Percentiles rank a stretch among this genome's conserved stretches.
These are phyloP conservation scores for Emergomyces pasteurianus DNA, from an alignment of 2,329 filamentous ascomycete species.

Conservation along the genomic window DNA sequence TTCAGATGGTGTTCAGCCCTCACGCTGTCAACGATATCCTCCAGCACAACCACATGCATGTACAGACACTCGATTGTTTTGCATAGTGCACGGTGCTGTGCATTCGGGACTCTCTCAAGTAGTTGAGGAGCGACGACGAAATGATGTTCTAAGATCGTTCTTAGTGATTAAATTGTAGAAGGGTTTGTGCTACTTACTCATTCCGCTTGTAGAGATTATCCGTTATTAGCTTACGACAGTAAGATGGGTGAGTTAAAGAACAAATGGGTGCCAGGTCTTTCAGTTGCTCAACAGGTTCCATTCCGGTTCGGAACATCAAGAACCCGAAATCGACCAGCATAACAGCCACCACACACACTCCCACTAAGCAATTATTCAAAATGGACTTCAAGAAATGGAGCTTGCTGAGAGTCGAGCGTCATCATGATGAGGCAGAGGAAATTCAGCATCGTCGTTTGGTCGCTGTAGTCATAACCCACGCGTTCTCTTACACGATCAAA, in stretches of 20 bases:
- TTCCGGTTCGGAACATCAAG: background rate
- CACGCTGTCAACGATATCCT: constrained; percentile 2
- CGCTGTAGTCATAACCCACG: constrained; percentile 36
- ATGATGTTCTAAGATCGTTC: background rate
- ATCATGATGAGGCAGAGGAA: constrained; percentile 21
- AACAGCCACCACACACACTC: constrained; percentile 38
- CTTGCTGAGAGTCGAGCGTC: constrained; percentile 26
- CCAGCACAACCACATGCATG: background rate
- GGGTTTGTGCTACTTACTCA: background rate
- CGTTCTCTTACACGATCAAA: constrained; percentile 41
- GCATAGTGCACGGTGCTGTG: constrained; percentile 1
- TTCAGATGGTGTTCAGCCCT: background rate
- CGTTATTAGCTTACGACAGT: background rate
- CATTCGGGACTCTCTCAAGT: background rate
- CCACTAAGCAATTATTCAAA: constrained; percentile 31
- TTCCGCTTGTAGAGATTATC: background rate
- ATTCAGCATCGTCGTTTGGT: constrained; percentile 29
- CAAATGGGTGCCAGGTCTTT: background rate
- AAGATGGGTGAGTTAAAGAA: no score
- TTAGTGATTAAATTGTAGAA: constrained; percentile 1
- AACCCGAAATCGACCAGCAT: background rate
- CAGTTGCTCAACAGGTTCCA: background rate
- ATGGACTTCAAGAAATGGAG: constrained; percentile 32
- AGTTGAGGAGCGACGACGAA: background rate
- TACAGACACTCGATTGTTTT: constrained; percentile 3